Conservation (phyloP, 208 protist genomes). For the Trypanosoma mega region DNA sequence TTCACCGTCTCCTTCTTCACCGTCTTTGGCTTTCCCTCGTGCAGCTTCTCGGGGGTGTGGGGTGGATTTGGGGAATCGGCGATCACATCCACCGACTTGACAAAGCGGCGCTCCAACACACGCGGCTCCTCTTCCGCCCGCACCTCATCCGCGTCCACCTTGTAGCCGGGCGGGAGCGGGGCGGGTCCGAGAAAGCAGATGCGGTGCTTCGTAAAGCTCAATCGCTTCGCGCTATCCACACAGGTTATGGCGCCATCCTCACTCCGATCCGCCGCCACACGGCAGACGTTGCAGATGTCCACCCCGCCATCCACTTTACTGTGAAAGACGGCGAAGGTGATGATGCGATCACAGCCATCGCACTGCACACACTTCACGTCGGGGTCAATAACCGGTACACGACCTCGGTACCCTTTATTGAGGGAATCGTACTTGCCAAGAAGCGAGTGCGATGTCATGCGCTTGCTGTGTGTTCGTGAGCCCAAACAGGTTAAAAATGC, state of each 20-base stretch:
- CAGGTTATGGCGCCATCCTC: not conserved
- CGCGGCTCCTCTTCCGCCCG: constrained; percentile 6
- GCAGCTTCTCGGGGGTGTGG: not conserved
- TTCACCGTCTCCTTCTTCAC: no score
- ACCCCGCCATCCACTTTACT: constrained; percentile 17
- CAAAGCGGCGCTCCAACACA: constrained; percentile 5
- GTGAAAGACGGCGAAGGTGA: constrained; percentile 28
- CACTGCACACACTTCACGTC: constrained; percentile 31
- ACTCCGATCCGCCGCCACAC: constrained; percentile 13
- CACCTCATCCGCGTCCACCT: constrained; percentile 16
- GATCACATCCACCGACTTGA: constrained; percentile 18
- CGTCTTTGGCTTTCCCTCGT: no score
- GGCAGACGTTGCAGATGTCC: constrained; percentile 31
- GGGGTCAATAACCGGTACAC: constrained; percentile 1
- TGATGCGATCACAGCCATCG: constrained; percentile 27
- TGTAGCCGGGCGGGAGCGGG: constrained; percentile 6
- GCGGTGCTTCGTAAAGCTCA: constrained; percentile 6
- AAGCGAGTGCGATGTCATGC: constrained; percentile 11
- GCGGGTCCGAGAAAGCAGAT: constrained; percentile 16
- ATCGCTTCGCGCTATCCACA: not conserved
- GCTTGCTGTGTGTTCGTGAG: no score
- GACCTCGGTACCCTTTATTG: constrained; percentile 11
- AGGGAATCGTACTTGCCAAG: constrained; percentile 19
- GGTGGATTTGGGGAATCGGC: not conserved
- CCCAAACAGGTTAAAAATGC: no score